Evolutionary conservation across 2,329 filamentous ascomycete genomes (phyloP), one percentile per base, ranked within the genome.

Genomic region (Phyllosticta citriasiana): DNA sequence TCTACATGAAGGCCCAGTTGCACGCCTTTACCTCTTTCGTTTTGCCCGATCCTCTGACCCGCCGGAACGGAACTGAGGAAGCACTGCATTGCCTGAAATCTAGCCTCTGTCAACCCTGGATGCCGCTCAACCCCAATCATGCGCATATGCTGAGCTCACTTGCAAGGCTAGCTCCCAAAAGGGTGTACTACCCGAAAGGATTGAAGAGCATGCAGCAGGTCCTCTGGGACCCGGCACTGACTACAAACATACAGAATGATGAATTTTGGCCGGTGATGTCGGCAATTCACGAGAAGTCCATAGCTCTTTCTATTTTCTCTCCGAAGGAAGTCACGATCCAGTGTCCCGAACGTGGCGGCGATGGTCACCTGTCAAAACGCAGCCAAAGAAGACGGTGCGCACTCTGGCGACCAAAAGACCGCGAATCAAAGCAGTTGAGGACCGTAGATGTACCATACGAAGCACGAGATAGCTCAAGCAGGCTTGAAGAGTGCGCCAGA

Each of bases 21-120:
- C 86, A 89, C 66, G 86, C 85, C 0, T 70, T 79, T 4, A 88
- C 86, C 0, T 85, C 85, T 0, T 82, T 80, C 33, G 66, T 79
- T 0, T 40, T 88, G 0, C 79, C 82, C 0, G 86, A 88, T 66
- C 71, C 75, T 0, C 74, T 88, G 0, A 88, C 84, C 0, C 72
- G 77, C 0, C 75, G 78, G 0, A 88, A 84, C 0, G 86, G 86
- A 0, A 80, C 78, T 0, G 85, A 88, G 66, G 84, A 87, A 68
- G 79, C 83, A 0, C 62, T 84, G 0, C 70, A 76, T 1, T 77
- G 75, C 27, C 71, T 88, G 0, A 66, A 69, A 2, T 82, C 82
- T 0, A 82, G 79, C 0, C 70, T 71, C 1, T 80, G 78, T 35
- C 79, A 82, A 35, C 72, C 72, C 2, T 72, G 70, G 69, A 63